Conservation (phyloP, 768 basidiomycete genomes). For the Solioccasus polychromus region DNA sequence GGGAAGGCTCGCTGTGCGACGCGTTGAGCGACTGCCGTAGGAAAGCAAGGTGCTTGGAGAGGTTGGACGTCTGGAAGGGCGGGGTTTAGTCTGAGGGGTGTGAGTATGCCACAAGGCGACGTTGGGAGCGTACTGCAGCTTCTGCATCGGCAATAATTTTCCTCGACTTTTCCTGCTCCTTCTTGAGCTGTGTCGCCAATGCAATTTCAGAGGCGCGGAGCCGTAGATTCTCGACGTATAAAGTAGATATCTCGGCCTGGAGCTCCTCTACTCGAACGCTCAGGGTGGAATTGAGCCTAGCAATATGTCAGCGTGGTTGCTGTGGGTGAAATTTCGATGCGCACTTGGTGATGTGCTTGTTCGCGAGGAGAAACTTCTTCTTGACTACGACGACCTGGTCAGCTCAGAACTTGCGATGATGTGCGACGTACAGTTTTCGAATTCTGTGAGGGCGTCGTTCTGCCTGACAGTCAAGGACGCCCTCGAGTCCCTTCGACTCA, state of each 20-base stretch:
- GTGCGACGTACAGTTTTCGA: slow-evolving; percentile 71
- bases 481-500: slow-evolving; percentile 35
- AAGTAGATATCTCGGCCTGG: slow-evolving; percentile 76
- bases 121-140: slow-evolving; percentile 53
- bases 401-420: slow-evolving; percentile 5
- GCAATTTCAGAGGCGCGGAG: slow-evolving; percentile 79
- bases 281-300: slow-evolving; percentile 80
- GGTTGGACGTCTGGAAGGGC: slow-evolving; percentile 44
- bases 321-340: slow-evolving; percentile 19
- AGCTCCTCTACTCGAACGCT: slow-evolving; percentile 83
- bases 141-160: slow-evolving; percentile 73
- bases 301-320: slow-evolving; percentile 9
- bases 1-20: slow-evolving; percentile 32
- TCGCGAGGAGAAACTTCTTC: slow-evolving; percentile 88
- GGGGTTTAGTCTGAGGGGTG: not conserved
- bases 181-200: slow-evolving; percentile 71
- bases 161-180: slow-evolving; percentile 73
- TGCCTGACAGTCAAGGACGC: slow-evolving; percentile 61
- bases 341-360: slow-evolving; percentile 90
- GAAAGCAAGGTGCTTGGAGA: slow-evolving; percentile 63
- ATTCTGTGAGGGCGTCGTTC: slow-evolving; percentile 79
- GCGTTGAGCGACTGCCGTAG: slow-evolving; percentile 64
- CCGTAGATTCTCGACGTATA: slow-evolving; percentile 80
- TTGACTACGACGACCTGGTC: slow-evolving; percentile 61
- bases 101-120: not conserved